Percentiles rank a stretch among this genome's conserved stretches.
Evolutionary conservation across 2,329 filamentous ascomycete species (phyloP).

Genomic region (Sphaerostilbella broomeana): DNA sequence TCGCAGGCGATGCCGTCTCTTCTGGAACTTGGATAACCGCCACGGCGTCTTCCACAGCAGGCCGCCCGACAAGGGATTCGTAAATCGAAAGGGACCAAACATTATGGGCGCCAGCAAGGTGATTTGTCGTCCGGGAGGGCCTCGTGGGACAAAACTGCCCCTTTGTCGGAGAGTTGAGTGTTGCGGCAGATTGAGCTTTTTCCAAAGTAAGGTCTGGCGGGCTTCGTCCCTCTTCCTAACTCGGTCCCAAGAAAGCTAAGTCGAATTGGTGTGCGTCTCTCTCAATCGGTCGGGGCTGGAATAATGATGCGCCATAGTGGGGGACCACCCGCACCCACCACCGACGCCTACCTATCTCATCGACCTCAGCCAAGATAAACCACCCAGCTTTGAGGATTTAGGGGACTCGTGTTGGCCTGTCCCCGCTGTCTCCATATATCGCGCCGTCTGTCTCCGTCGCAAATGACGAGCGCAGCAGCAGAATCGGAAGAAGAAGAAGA

Average conservation of each 20-base stretch:
- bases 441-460: not conserved
- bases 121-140: no score
- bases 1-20: constrained; percentile 76
- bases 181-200: no score
- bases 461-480: constrained; percentile 20
- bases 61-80: constrained; percentile 68
- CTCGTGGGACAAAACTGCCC: no score
- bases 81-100: constrained; percentile 79
- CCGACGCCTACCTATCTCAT: not conserved
- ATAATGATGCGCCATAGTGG: constrained; percentile 12
- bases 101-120: no score
- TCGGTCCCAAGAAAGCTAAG: not conserved
- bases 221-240: no score
- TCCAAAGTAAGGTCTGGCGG: no score
- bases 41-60: constrained; percentile 96
- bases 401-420: no score
- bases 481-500: no score
- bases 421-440: no score
- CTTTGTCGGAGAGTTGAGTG: no score
- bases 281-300: constrained; percentile 4
- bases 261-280: constrained; percentile 4
- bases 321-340: constrained; percentile 3
- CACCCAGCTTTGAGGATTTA: not conserved
- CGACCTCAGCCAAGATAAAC: no score
- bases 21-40: constrained; percentile 88